Conservation (phyloP, 352 stramenopile species). For the Phytophthora kernoviae region DNA sequence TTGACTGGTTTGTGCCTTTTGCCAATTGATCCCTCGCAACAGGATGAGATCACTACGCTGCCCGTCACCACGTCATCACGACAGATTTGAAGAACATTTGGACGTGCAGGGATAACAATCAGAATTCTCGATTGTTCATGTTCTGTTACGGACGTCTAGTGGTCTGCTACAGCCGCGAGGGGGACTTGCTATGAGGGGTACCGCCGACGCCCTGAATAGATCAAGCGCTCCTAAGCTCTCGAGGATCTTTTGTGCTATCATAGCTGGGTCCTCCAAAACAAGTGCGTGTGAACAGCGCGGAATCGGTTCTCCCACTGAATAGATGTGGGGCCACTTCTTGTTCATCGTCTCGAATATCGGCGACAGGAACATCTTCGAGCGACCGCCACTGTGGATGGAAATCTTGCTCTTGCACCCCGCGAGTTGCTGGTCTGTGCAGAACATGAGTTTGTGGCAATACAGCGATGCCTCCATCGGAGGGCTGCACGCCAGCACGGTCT, state of each 20-base stretch:
- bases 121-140: background rate
- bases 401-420: conserved; percentile 17
- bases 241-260: conserved; percentile 32
- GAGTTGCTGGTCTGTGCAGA: conserved; percentile 25
- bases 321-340: conserved; percentile 31
- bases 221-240: conserved; percentile 29
- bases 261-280: conserved; percentile 43
- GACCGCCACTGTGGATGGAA: conserved; percentile 21
- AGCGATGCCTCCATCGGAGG: conserved; percentile 36
- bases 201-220: conserved; percentile 5
- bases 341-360: conserved; percentile 23
- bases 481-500: conserved; percentile 31
- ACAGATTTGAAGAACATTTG: background rate
- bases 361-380: conserved; percentile 24
- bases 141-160: background rate
- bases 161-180: conserved; percentile 11
- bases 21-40: background rate
- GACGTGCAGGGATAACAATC: background rate
- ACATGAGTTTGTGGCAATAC: conserved; percentile 32
- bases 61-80: background rate
- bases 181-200: background rate
- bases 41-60: background rate
- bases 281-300: conserved; percentile 36
- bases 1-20: background rate
- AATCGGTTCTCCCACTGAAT: conserved; percentile 30